These are phyloP conservation scores for Sanghuangporus sanghuang DNA, from an alignment of 1,284 basidiomycete species.

Conservation along the genomic window DNA sequence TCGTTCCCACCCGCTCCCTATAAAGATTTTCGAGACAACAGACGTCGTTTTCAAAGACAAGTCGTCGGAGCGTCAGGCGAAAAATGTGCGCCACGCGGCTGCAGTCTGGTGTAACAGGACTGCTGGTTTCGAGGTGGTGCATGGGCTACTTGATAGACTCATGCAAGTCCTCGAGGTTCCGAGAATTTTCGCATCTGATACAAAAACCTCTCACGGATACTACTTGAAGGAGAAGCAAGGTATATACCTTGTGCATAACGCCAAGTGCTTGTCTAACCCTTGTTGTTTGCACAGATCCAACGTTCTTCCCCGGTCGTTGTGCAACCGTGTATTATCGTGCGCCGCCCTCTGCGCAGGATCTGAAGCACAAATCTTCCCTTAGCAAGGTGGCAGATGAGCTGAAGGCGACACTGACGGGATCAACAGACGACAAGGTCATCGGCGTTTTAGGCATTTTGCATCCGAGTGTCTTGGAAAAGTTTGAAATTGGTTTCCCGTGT, in stretches of 20 bases:
- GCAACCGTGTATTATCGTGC: conserved; percentile 87
- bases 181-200: conserved; percentile 60
- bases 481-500: conserved; percentile 94
- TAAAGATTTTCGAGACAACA: conserved; percentile 91
- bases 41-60: conserved; percentile 91
- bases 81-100: conserved; percentile 84
- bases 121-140: conserved; percentile 95
- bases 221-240: conserved; percentile 86
- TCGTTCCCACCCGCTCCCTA: conserved; percentile 86
- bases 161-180: conserved; percentile 95
- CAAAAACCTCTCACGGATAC: conserved; percentile 64
- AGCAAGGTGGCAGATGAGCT: conserved; percentile 30
- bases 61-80: conserved; percentile 73
- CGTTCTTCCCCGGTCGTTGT: conserved; percentile 93
- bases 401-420: conserved; percentile 29
- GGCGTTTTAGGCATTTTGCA: conserved; percentile 88
- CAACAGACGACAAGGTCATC: conserved; percentile 61
- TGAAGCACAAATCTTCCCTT: conserved; percentile 25
- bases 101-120: conserved; percentile 96
- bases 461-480: conserved; percentile 85
- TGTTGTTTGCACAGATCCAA: conserved; percentile 53
- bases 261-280: conserved; percentile 11
- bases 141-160: conserved; percentile 88
- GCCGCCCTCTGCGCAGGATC: conserved; percentile 34
- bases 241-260: conserved; percentile 27